Evolutionary conservation across 2,329 filamentous ascomycete species (phyloP).

Genomic region (Didymella glomerata): DNA sequence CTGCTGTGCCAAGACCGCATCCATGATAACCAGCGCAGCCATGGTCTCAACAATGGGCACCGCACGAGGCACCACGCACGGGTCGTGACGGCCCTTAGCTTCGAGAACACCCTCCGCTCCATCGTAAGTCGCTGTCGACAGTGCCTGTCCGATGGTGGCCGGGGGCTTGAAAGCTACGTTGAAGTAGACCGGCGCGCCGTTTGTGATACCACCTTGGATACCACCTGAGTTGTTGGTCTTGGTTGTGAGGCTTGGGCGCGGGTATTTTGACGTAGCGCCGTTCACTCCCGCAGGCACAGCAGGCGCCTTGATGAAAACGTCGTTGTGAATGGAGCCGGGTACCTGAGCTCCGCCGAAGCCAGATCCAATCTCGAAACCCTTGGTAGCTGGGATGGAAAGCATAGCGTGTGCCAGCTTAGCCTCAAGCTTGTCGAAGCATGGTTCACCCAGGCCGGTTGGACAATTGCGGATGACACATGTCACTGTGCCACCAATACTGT

Average conservation of each 20-base stretch:
- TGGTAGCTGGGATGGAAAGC: slow-evolving; percentile 92
- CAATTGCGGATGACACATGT: slow-evolving; percentile 91
- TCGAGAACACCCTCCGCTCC: slow-evolving; percentile 78
- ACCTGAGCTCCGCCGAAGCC: slow-evolving; percentile 89
- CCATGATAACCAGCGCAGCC: slow-evolving; percentile 86
- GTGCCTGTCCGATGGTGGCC: slow-evolving; percentile 89
- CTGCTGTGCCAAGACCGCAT: slow-evolving; percentile 85
- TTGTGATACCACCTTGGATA: slow-evolving; percentile 94
- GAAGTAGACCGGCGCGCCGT: slow-evolving; percentile 95
- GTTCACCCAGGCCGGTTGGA: slow-evolving; percentile 88
- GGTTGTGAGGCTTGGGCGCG: slow-evolving; percentile 73
- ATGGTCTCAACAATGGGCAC: slow-evolving; percentile 92
- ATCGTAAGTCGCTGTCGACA: slow-evolving; percentile 83
- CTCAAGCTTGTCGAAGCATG: slow-evolving; percentile 94
- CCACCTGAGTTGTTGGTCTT: slow-evolving; percentile 96
- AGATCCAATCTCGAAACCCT: slow-evolving; percentile 94
- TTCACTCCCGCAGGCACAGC: slow-evolving; percentile 57
- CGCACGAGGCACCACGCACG: slow-evolving; percentile 87
- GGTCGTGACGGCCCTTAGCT: slow-evolving; percentile 93
- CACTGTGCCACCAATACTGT: slow-evolving; percentile 94
- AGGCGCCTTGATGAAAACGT: slow-evolving; percentile 75
- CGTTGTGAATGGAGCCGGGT: slow-evolving; percentile 90
- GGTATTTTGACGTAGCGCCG: slow-evolving; percentile 48
- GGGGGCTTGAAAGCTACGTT: slow-evolving; percentile 93
- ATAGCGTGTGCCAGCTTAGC: slow-evolving; percentile 91